Conservation (phyloP, 352 stramenopile genomes). For the Globisporangium echinulatum region DNA sequence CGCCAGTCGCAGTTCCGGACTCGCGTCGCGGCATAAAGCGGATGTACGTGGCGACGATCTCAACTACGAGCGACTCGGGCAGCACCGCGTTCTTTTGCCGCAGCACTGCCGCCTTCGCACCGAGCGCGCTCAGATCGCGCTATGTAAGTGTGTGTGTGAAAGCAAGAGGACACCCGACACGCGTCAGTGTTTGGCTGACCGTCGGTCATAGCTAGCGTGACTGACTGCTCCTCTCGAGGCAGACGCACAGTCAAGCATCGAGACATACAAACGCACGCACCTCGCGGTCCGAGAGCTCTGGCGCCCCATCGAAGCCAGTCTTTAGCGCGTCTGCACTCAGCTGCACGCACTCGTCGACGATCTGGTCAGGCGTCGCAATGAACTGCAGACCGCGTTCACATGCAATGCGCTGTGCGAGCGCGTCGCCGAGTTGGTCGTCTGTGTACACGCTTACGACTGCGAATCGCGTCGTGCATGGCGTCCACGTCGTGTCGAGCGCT, state of each 20-base stretch:
- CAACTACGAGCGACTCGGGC: slow-evolving; percentile 36
- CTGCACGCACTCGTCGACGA: slow-evolving; percentile 51
- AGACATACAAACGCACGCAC: slow-evolving; percentile 14
- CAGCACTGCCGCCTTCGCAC: slow-evolving; percentile 27
- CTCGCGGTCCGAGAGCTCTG: slow-evolving; percentile 34
- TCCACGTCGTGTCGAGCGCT: slow-evolving; percentile 14
- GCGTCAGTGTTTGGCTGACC: too few species aligned
- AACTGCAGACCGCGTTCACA: slow-evolving; percentile 29
- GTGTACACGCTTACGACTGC: slow-evolving; percentile 24
- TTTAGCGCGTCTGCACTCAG: slow-evolving; percentile 46
- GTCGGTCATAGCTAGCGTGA: too few species aligned
- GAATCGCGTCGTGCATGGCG: background rate
- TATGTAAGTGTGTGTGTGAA: slow-evolving; percentile 7
- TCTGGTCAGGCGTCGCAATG: slow-evolving; percentile 24
- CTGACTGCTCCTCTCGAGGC: too few species aligned
- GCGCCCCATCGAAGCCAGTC: slow-evolving; percentile 23
- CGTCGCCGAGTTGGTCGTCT: slow-evolving; percentile 18
- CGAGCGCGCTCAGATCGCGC: slow-evolving; percentile 46
- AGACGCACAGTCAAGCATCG: background rate
- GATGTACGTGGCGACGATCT: slow-evolving; percentile 35
- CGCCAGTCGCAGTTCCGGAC: background rate
- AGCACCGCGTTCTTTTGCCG: slow-evolving; percentile 42
- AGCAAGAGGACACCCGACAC: background rate
- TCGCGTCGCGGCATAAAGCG: slow-evolving; percentile 11
- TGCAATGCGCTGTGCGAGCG: slow-evolving; percentile 22